Percentiles rank a stretch among this genome's conserved stretches.
Evolutionary conservation across 2,329 filamentous ascomycete species (phyloP).

Genomic region (Thielaviopsis ethacetica): DNA sequence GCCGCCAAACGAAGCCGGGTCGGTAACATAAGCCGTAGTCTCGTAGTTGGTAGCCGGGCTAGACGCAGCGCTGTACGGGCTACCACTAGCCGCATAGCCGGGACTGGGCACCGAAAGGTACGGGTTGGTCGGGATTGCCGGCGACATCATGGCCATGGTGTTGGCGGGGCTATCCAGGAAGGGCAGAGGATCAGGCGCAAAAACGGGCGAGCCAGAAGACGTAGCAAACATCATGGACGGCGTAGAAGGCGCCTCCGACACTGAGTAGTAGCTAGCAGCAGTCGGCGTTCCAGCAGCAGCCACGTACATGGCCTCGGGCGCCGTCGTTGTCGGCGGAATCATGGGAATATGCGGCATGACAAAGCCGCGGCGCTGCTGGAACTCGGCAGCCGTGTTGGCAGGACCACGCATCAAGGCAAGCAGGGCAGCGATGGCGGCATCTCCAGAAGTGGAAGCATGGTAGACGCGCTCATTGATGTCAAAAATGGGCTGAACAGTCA

Average conservation of each 20-base stretch:
- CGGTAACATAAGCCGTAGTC: slow-evolving; percentile 2
- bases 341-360: not conserved
- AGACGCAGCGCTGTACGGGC: slow-evolving; percentile 7
- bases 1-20: slow-evolving; percentile 2
- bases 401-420: slow-evolving; percentile 4
- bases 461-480: slow-evolving; percentile 66
- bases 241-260: slow-evolving; percentile 3
- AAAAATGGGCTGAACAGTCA: slow-evolving; percentile 68
- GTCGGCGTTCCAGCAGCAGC: slow-evolving; percentile 1
- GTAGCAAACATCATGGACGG: slow-evolving; percentile 3
- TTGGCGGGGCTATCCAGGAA: slow-evolving; percentile 3
- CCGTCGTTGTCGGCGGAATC: not conserved
- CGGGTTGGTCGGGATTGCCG: slow-evolving; percentile 1
- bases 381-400: slow-evolving; percentile 3
- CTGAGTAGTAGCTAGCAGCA: slow-evolving; percentile 4
- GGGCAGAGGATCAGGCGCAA: not conserved
- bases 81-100: slow-evolving; percentile 3
- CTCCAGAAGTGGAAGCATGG: slow-evolving; percentile 2
- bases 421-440: not conserved
- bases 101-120: slow-evolving; percentile 7
- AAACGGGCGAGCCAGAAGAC: slow-evolving; percentile 1
- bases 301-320: not conserved
- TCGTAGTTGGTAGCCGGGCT: slow-evolving; percentile 9
- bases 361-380: slow-evolving; percentile 6
- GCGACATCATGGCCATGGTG: slow-evolving; percentile 8